Conservation (phyloP, 1,139 yeast genomes). For the Blastobotrys serpentis region DNA sequence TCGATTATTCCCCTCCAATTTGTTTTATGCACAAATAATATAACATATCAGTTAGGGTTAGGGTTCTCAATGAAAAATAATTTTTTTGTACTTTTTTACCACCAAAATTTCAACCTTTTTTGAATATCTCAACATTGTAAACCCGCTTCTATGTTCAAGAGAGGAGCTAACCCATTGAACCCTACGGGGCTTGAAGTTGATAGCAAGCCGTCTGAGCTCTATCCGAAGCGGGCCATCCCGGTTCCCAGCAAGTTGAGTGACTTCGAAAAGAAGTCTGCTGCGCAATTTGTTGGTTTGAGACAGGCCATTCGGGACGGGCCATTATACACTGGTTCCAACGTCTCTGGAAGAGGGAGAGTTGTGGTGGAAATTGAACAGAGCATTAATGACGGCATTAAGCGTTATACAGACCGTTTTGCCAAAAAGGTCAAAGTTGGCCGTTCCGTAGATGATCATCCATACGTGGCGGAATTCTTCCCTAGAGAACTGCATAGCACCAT, state of each 20-base stretch:
- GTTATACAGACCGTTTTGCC: conserved; percentile 45
- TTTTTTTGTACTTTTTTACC: conserved; percentile 28
- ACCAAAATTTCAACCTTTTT: too few relatives aligned
- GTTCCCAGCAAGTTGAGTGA: conserved; percentile 61
- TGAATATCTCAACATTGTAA: too few relatives aligned
- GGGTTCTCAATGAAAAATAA: conserved; percentile 47
- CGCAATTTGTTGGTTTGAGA: conserved; percentile 60
- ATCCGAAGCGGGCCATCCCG: conserved; percentile 46
- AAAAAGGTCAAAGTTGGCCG: conserved; percentile 73
- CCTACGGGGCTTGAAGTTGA: conserved; percentile 7
- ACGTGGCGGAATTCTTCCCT: conserved; percentile 61
- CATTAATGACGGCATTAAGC: conserved; percentile 36
- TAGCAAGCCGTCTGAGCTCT: conserved; percentile 30
- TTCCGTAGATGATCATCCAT: conserved; percentile 82
- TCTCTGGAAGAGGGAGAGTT: conserved; percentile 24
- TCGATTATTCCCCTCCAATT: background rate
- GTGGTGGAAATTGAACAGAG: conserved; percentile 33
- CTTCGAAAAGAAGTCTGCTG: conserved; percentile 59
- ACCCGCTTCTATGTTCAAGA: conserved; percentile 5
- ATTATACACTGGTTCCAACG: conserved; percentile 63
- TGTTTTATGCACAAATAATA: too few relatives aligned
- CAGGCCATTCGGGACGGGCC: conserved; percentile 69
- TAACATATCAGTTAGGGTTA: conserved; percentile 65
- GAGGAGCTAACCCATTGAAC: conserved; percentile 1
- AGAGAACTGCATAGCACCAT: conserved; percentile 71